Base-by-base conservation (phyloP, 805 yeast species). In the Henningerozyma blattae region DNA sequence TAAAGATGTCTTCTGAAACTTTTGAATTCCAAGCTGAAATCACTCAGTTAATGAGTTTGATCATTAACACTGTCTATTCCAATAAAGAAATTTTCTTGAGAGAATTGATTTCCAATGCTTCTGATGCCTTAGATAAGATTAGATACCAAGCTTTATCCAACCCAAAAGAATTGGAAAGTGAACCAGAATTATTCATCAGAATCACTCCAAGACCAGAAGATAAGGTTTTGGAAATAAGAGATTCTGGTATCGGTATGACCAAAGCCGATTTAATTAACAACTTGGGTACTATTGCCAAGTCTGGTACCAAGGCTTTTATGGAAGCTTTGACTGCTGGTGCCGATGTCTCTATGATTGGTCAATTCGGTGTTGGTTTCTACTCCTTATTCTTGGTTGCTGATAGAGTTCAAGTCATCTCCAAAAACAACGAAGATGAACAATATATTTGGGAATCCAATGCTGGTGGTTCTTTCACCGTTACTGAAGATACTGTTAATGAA, bases 341-440 rank as follows among this genome's bases (percentile, higher is more conserved):
- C 42, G 99, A 91, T 65, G 96, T 91, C 44, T 87, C 97, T 46
- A 91, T 91, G 98, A 91, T 91, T 70, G 99, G 99, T 76, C 98
- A 91, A 72, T 91, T 91, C 72, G 99, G 99, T 86, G 98, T 91
- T 54, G 99, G 99, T 78, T 91, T 91, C 89, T 91, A 91, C 80
- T 91, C 99, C 36, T 73, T 89, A 50, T 91, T 91, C 83, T 76
- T 91, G 71, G 98, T 91, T 61, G 97, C 98, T 54, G 99, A 91
- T 71, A 84, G 76, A 53, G 98, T 91, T 46, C 95, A 91, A 71
- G 99, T 91, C 53, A 84, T 91, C 62, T 84, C 98, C 42, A 91
- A 91, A 75, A 80, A 86, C 76, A 91, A 91, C 61, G 99, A 91
- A 57, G 99, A 91, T 62, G 97, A 91, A 64, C 99, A 91, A 72